A percentile compares a stretch with the other conserved stretches of the same genome.
Evolutionary conservation across 139 green algal genomes (phyloP).

Genomic region (Diplosphaera chodatii): DNA sequence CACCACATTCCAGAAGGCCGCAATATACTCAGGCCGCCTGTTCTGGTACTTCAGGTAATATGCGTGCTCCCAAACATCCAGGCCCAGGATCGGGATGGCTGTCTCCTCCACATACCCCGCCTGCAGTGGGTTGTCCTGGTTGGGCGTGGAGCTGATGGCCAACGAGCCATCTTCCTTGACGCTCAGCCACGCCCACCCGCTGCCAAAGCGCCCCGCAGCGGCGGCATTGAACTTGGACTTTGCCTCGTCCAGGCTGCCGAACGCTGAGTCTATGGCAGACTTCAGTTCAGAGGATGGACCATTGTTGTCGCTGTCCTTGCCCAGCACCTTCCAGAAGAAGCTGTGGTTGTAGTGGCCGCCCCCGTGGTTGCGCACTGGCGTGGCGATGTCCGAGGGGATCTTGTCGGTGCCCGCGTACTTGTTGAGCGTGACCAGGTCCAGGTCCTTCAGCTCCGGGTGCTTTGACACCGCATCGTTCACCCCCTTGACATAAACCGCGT

Average conservation of each 20-base stretch:
- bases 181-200: slow-evolving; percentile 79
- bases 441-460: slow-evolving; percentile 48
- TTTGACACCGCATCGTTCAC: slow-evolving; percentile 66
- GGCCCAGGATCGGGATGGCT: slow-evolving; percentile 62
- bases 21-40: slow-evolving; percentile 67
- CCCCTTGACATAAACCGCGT: slow-evolving; percentile 70
- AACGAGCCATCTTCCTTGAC: slow-evolving; percentile 57
- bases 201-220: slow-evolving; percentile 64
- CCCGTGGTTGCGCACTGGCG: slow-evolving; percentile 57
- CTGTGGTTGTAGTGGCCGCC: slow-evolving; percentile 55
- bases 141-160: slow-evolving; percentile 63
- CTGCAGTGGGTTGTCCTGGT: slow-evolving; percentile 73
- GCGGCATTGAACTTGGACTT: slow-evolving; percentile 77
- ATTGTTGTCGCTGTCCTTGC: slow-evolving; percentile 22
- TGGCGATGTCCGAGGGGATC: slow-evolving; percentile 49
- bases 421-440: slow-evolving; percentile 58
- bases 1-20: slow-evolving; percentile 63
- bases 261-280: slow-evolving; percentile 43
- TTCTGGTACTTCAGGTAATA: slow-evolving; percentile 64
- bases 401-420: slow-evolving; percentile 36
- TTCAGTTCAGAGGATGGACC: slow-evolving; percentile 47
- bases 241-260: slow-evolving; percentile 68
- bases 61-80: slow-evolving; percentile 55
- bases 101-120: slow-evolving; percentile 45
- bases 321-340: slow-evolving; percentile 64